Percentiles rank a stretch among this genome's conserved stretches.
Conservation (phyloP, 352 stramenopile genomes). For the Aphanomyces astaci region DNA sequence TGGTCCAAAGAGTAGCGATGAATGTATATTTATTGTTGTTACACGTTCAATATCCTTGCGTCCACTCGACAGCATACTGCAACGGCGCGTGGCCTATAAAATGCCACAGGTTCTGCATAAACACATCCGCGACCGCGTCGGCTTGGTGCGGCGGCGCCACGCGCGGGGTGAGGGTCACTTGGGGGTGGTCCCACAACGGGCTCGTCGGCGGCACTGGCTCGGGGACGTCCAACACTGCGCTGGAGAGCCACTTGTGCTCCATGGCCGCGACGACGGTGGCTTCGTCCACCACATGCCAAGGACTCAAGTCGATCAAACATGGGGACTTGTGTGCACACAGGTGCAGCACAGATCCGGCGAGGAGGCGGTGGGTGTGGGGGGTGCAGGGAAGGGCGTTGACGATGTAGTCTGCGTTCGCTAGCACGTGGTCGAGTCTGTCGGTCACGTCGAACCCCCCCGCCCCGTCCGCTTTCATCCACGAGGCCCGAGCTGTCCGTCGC, state of each 20-base stretch:
- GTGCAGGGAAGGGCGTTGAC: conserved; percentile 78
- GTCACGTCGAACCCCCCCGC: conserved; percentile 24
- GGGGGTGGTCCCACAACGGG: conserved; percentile 47
- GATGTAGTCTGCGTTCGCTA: conserved; percentile 58
- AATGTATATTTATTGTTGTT: too few species aligned
- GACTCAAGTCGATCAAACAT: conserved; percentile 78
- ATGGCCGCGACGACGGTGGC: conserved; percentile 47
- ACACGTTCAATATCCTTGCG: background rate
- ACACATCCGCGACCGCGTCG: conserved; percentile 71
- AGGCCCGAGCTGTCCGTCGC: conserved; percentile 32
- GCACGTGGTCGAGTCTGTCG: conserved; percentile 39
- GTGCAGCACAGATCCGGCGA: conserved; percentile 40
- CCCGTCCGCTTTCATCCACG: conserved; percentile 29
- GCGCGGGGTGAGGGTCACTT: conserved; percentile 73
- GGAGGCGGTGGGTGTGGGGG: conserved; percentile 43
- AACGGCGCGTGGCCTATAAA: background rate
- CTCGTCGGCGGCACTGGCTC: conserved; percentile 26
- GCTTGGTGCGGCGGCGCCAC: conserved; percentile 61
- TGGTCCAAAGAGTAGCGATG: too few species aligned
- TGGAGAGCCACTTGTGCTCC: conserved; percentile 39
- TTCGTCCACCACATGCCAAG: conserved; percentile 68
- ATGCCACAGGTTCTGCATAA: conserved; percentile 24
- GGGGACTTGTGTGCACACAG: conserved; percentile 37
- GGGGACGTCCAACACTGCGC: background rate
- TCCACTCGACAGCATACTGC: background rate